Conservation (phyloP, 2,329 filamentous ascomycete genomes). For the Paraphaeosphaeria minitans region DNA sequence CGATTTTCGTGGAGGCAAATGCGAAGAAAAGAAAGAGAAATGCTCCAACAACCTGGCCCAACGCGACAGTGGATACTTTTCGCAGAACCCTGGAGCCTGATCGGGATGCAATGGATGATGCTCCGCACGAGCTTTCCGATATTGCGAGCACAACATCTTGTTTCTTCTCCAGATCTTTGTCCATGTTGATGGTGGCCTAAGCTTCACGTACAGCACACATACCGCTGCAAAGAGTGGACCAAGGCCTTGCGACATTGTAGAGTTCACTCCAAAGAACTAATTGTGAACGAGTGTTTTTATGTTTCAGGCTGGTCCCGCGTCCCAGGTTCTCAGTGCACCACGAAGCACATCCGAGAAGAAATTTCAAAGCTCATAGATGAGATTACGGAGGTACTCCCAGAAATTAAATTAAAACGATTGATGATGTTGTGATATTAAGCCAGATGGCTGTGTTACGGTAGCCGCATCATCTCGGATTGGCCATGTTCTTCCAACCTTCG, state of each 20-base stretch:
- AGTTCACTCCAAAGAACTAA: neutral
- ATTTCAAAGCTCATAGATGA: no score
- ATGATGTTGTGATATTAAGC: neutral
- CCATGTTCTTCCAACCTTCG: neutral
- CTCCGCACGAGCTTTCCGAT: neutral
- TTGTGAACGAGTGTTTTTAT: neutral
- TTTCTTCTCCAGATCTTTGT: neutral
- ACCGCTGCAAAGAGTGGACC: neutral
- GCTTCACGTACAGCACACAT: neutral
- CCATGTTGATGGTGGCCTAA: neutral
- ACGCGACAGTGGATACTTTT: slow-evolving; percentile 28
- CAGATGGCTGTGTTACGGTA: neutral
- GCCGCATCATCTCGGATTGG: neutral
- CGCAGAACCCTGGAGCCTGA: neutral
- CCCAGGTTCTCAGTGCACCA: neutral
- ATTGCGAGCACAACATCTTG: neutral
- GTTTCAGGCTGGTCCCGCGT: neutral
- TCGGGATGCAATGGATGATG: neutral
- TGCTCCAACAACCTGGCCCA: slow-evolving; percentile 54
- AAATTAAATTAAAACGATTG: no score
- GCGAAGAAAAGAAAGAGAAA: slow-evolving; percentile 52
- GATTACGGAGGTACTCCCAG: no score
- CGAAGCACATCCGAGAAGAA: no score
- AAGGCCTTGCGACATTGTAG: neutral
- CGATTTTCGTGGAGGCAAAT: slow-evolving; percentile 51